Evolutionary conservation across 1,284 basidiomycete genomes (phyloP).

Genomic region (Marasmius sp.): DNA sequence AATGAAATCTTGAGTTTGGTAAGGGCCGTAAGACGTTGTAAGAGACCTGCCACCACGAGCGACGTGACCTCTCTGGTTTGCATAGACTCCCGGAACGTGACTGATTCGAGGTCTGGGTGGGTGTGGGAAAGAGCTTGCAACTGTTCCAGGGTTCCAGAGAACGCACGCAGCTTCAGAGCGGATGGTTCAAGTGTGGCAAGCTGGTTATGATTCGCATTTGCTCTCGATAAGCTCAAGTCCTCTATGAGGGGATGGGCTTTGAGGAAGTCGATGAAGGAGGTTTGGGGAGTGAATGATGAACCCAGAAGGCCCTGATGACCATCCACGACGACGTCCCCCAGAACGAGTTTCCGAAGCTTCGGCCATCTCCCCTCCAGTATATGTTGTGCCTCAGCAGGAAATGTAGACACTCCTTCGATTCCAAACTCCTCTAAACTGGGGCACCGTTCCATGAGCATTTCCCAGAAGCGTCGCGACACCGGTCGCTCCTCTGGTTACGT

Average conservation of each 20-base stretch:
- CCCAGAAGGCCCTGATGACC: slow-evolving; percentile 34
- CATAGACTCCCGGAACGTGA: slow-evolving; percentile 65
- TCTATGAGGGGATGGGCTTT: slow-evolving; percentile 59
- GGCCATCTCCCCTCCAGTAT: slow-evolving; percentile 60
- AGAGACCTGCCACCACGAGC: slow-evolving; percentile 52
- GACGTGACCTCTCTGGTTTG: slow-evolving; percentile 65
- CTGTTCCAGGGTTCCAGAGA: slow-evolving; percentile 62
- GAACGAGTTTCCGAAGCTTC: slow-evolving; percentile 48
- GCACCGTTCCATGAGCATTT: slow-evolving; percentile 63
- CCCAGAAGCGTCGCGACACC: slow-evolving; percentile 52
- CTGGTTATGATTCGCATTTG: slow-evolving; percentile 54
- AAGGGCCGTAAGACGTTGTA: slow-evolving; percentile 54
- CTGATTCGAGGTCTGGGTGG: slow-evolving; percentile 43
- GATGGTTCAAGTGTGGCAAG: slow-evolving; percentile 45
- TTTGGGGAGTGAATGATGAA: slow-evolving; percentile 30
- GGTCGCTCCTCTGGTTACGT: slow-evolving; percentile 32
- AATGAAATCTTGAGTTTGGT: slow-evolving; percentile 61
- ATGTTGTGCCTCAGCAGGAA: slow-evolving; percentile 40
- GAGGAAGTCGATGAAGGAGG: slow-evolving; percentile 60
- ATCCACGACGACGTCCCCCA: slow-evolving; percentile 65
- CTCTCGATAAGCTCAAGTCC: slow-evolving; percentile 51
- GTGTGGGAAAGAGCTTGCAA: slow-evolving; percentile 53
- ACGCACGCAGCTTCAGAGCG: slow-evolving; percentile 53
- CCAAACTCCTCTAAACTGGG: slow-evolving; percentile 61
- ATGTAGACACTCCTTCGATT: slow-evolving; percentile 54